phyloP scores from a whole-genome alignment of 106 monocot species.

The Allium fistulosum region DNA sequence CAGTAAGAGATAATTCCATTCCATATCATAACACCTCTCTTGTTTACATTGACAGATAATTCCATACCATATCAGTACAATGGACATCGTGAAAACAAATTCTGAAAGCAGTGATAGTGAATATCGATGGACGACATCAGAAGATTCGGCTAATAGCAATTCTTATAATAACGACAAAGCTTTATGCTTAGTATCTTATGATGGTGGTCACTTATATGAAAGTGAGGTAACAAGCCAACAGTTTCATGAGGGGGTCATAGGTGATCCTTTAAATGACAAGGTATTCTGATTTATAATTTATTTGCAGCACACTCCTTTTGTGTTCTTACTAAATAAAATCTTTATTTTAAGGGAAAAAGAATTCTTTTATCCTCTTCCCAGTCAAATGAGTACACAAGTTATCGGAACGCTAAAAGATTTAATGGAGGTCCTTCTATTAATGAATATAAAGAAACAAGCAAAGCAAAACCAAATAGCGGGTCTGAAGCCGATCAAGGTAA shows the following conservation, averaged over 20 bases:
- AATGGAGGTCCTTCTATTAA: constrained; percentile 1
- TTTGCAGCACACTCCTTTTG: not conserved
- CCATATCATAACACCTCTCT: too few relatives aligned
- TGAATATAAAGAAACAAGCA: not conserved
- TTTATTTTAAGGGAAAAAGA: not conserved
- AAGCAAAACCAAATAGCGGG: not conserved
- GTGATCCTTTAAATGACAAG: not conserved
- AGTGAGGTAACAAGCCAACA: not conserved
- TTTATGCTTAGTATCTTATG: not conserved
- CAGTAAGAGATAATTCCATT: too few relatives aligned
- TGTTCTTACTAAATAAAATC: not conserved
- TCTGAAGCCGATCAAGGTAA: not conserved
- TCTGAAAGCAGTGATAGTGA: constrained; percentile 31
- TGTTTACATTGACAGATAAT: too few relatives aligned
- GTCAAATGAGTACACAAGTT: not conserved
- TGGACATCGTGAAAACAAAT: constrained; percentile 31
- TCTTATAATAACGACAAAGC: not conserved
- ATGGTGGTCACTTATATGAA: not conserved
- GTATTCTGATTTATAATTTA: not conserved
- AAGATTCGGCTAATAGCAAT: not conserved
- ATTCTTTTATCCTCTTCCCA: constrained; percentile 4
- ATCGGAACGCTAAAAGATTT: not conserved
- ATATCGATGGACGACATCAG: not conserved
- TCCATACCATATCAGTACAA: not conserved
- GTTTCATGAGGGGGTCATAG: not conserved